These are phyloP conservation scores for Sclerotinia spermophila DNA, from an alignment of 2,329 filamentous ascomycete genomes.

Conservation along the genomic window DNA sequence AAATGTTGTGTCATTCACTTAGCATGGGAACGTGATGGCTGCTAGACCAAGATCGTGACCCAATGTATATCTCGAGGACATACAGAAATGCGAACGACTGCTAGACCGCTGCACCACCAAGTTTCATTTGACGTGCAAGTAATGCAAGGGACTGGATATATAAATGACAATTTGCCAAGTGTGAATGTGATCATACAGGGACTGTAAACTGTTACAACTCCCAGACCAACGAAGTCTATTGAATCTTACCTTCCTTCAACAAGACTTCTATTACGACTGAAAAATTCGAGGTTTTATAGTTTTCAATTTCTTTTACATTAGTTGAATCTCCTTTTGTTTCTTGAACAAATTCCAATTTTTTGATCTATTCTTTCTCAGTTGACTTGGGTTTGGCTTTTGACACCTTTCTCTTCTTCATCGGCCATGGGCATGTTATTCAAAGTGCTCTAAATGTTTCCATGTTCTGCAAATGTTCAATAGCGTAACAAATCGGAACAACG, in stretches of 20 bases:
- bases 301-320: neutral
- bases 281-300: neutral
- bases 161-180: neutral
- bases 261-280: no score
- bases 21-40: neutral
- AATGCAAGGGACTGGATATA: neutral
- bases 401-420: no score
- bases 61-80: neutral
- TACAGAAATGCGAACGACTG: neutral
- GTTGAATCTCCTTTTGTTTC: neutral
- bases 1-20: neutral
- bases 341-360: no score
- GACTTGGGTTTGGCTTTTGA: neutral
- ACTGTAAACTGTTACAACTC: neutral
- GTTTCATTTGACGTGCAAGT: neutral
- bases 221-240: neutral
- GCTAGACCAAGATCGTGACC: neutral
- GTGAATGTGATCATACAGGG: neutral
- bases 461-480: neutral
- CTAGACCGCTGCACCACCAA: neutral
- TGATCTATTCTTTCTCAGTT: neutral
- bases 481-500: neutral
- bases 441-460: neutral
- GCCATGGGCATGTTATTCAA: neutral
- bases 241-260: neutral